Percentiles rank a stretch among this genome's conserved stretches.
Evolutionary conservation across 129 eudicot genomes (phyloP).

Genomic region (Logfia minima): DNA sequence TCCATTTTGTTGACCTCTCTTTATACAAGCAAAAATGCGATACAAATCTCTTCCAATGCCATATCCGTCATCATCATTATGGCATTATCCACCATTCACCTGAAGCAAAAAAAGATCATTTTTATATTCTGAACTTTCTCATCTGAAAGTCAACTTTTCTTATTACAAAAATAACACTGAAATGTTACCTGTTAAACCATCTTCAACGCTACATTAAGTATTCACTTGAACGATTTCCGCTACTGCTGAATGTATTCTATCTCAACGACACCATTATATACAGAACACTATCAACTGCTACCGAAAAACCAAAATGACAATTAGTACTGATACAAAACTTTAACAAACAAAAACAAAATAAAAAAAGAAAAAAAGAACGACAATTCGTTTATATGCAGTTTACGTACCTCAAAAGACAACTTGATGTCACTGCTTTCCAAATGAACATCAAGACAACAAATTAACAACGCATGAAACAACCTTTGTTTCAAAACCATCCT

Average conservation of each 20-base stretch:
- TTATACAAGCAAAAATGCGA: slow-evolving; percentile 18
- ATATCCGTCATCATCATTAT: slow-evolving; percentile 27
- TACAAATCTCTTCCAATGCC: slow-evolving; percentile 12
- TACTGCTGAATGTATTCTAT: slow-evolving; percentile 33
- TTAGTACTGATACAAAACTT: not conserved
- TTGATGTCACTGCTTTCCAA: slow-evolving; percentile 26
- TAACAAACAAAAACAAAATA: not conserved
- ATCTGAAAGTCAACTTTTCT: not conserved
- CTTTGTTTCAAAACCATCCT: slow-evolving; percentile 23
- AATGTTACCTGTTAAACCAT: slow-evolving; percentile 29
- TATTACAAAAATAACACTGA: not conserved
- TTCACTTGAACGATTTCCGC: slow-evolving; percentile 36
- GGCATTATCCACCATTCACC: slow-evolving; percentile 28
- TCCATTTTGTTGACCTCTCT: not conserved
- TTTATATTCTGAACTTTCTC: not conserved
- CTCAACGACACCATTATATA: slow-evolving; percentile 36
- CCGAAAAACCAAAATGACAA: slow-evolving; percentile 16
- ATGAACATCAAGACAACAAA: slow-evolving; percentile 33
- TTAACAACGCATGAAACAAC: slow-evolving; percentile 18
- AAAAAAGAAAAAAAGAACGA: not conserved
- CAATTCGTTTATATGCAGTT: not conserved
- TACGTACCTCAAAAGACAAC: slow-evolving; percentile 40
- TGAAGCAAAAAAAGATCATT: not conserved
- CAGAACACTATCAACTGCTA: slow-evolving; percentile 44
- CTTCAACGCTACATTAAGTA: slow-evolving; percentile 27